Evolutionary conservation across 495 filamentous ascomycete species (phyloP).

Genomic region (Corynascus novoguineensis): DNA sequence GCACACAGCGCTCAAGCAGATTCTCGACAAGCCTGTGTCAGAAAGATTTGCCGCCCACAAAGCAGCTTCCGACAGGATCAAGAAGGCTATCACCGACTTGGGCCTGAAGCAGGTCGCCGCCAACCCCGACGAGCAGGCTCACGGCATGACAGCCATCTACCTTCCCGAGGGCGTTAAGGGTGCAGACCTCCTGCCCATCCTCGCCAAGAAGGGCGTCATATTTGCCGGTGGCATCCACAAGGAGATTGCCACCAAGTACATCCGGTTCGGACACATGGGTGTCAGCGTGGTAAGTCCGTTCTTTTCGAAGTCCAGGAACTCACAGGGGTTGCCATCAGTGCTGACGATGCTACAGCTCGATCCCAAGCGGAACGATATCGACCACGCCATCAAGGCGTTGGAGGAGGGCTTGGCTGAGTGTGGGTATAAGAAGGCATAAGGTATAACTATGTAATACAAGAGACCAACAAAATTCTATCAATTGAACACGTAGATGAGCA

Average conservation of each 20-base stretch:
- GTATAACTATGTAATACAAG: background rate
- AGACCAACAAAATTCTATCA: background rate
- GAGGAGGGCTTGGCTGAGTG: conserved; percentile 68
- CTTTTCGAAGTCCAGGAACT: background rate
- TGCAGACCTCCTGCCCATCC: conserved; percentile 74
- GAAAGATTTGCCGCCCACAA: conserved; percentile 77
- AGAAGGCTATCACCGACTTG: conserved; percentile 68
- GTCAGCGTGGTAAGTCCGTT: conserved; percentile 63
- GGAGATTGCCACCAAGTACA: conserved; percentile 54
- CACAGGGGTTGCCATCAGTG: background rate
- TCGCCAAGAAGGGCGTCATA: conserved; percentile 85
- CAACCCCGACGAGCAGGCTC: conserved; percentile 84
- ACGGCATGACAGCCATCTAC: conserved; percentile 96
- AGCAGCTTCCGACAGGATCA: conserved; percentile 71
- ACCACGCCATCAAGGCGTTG: conserved; percentile 72
- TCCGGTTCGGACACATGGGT: conserved; percentile 86
- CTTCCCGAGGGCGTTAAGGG: conserved; percentile 77
- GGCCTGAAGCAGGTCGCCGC: conserved; percentile 81
- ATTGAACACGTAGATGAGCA: no score
- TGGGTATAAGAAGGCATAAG: conserved; percentile 53
- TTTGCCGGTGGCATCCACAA: conserved; percentile 96
- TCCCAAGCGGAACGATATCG: conserved; percentile 62
- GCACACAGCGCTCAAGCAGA: conserved; percentile 86
- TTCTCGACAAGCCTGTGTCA: conserved; percentile 67
- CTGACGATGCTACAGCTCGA: conserved; percentile 44